Evolutionary conservation across 176 grass and related monocot species (phyloP).

Genomic region (Saccharum officinarum): DNA sequence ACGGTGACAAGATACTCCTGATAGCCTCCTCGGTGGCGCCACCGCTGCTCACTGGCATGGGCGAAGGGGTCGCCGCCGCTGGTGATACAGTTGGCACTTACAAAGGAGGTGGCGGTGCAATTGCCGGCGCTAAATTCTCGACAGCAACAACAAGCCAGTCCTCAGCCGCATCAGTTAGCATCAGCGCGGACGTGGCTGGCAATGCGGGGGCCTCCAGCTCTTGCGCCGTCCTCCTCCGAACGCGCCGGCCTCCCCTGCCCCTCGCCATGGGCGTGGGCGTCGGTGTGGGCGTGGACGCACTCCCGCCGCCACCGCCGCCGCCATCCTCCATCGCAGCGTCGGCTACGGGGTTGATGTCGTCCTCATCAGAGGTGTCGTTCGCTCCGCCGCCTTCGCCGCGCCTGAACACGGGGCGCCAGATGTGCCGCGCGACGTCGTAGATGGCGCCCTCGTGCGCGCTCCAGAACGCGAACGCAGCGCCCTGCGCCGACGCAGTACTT

Average conservation of each 20-base stretch:
- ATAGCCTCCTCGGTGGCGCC: slow-evolving; percentile 57
- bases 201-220: slow-evolving; percentile 34
- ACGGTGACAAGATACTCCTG: slow-evolving; percentile 55
- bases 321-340: slow-evolving; percentile 18
- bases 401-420: slow-evolving; percentile 78
- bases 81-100: neutral
- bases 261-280: no score
- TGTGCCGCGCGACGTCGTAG: slow-evolving; percentile 74
- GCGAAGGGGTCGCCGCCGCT: neutral
- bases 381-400: slow-evolving; percentile 37
- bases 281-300: neutral
- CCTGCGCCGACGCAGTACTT: slow-evolving; percentile 69
- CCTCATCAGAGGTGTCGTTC: slow-evolving; percentile 69
- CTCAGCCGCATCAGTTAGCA: neutral
- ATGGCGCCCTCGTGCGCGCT: slow-evolving; percentile 78
- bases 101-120: neutral
- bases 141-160: slow-evolving; percentile 31
- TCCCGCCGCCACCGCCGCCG: neutral
- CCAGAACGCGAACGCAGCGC: slow-evolving; percentile 63
- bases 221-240: slow-evolving; percentile 49
- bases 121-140: slow-evolving; percentile 39
- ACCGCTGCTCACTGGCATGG: neutral
- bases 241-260: slow-evolving; percentile 47
- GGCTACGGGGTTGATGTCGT: slow-evolving; percentile 49
- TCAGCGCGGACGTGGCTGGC: slow-evolving; percentile 8